Conservation (phyloP, 2,329 filamentous ascomycete genomes). For the Aspergillus sp. region DNA sequence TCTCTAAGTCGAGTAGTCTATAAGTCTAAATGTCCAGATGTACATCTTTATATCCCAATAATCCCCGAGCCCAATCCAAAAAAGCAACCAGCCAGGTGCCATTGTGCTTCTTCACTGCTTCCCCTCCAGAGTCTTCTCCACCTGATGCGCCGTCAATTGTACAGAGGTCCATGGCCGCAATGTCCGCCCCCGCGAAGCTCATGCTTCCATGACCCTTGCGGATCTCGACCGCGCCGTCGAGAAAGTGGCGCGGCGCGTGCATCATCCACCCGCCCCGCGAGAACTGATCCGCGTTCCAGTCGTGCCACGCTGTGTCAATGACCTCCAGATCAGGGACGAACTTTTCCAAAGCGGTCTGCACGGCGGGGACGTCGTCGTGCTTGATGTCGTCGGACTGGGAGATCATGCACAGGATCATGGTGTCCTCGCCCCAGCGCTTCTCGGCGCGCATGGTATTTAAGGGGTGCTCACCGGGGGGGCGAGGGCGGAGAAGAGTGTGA, state of each 20-base stretch:
- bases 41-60: too few relatives aligned
- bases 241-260: slow-evolving; percentile 10
- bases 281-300: slow-evolving; percentile 16
- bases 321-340: slow-evolving; percentile 10
- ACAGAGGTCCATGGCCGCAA: too few relatives aligned
- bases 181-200: slow-evolving; percentile 9
- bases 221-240: slow-evolving; percentile 8
- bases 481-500: slow-evolving; percentile 10
- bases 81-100: too few relatives aligned
- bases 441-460: slow-evolving; percentile 11
- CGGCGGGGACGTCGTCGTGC: slow-evolving; percentile 1
- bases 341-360: slow-evolving; percentile 3
- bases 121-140: too few relatives aligned
- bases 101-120: too few relatives aligned
- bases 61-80: too few relatives aligned
- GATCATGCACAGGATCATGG: slow-evolving; percentile 14
- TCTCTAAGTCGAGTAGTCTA: too few relatives aligned
- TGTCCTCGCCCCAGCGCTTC: slow-evolving; percentile 11
- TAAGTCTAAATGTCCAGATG: too few relatives aligned
- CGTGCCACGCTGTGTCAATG: slow-evolving; percentile 14
- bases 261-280: slow-evolving; percentile 18
- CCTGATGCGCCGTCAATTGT: too few relatives aligned
- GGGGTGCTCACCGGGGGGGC: slow-evolving; percentile 12
- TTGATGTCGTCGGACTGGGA: slow-evolving; percentile 10
- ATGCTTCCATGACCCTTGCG: slow-evolving; percentile 14